Base-by-base conservation (phyloP, 129 eudicot genomes). In the Scalesia atractyloides region DNA sequence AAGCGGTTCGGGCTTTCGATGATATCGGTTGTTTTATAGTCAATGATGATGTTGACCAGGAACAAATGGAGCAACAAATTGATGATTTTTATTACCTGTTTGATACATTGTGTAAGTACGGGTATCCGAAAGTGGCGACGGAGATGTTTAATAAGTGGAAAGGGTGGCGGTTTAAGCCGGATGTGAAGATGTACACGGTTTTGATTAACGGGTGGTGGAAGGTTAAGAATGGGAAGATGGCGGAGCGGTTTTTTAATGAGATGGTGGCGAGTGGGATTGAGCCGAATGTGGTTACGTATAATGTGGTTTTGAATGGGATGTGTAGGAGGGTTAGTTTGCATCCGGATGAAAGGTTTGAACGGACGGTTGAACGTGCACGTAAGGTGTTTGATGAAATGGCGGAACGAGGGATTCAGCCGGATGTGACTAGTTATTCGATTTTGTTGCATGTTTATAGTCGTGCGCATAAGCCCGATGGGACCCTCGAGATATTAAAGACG, bases 381-480 rank as follows among this genome's bases (percentile, higher is more conserved):
- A 83, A 71, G 39, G 72, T 94, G 86, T 76, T 94, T 52, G 90
- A 81, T 50, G 93, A 94, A 80, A 90, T 94, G 98, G 73, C 41
- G 22, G 78, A 82, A 43, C 81, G 88, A 69, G 97, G 99, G n/a
- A 48, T 94, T 7, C 88, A 94, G 36, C 97, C 97, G 0, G 99
- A 90, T 78, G 99, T 90, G 3, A 90, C 93, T 0, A 94, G 96
- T 73, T 94, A 90, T 81, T 94, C 99, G 0, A 84, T 90, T 60
- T 69, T 94, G 66, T 85, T 94, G 63, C 99, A 94, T 78, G 99
- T 94, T 46, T 94, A 88, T 84, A 90, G 99, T 49, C 81, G 99
- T 37, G 99, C 97, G 0, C 99, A 90, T 79, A 94, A 90, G 82
- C 96, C 99, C 5, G 91, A 77, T 77, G 73, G 84, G 46, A 79